Percentiles rank a stretch among this genome's conserved stretches.
Evolutionary conservation across 2,329 filamentous ascomycete species (phyloP).

Genomic region (Exutisphaerella laricina): DNA sequence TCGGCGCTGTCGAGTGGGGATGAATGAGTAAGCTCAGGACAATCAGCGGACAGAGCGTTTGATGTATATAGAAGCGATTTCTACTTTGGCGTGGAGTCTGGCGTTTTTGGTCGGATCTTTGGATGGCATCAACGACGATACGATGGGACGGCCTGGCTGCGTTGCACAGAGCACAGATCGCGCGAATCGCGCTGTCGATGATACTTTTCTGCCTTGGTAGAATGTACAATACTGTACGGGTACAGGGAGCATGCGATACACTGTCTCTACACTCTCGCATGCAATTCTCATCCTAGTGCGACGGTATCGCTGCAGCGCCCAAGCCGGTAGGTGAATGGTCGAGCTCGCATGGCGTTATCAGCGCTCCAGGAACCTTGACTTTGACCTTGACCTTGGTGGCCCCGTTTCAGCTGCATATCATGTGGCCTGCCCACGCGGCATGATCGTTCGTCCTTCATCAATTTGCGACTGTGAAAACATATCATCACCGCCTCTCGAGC

Average conservation of each 20-base stretch:
- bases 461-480: no score
- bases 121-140: not conserved
- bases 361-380: no score
- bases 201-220: not conserved
- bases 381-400: constrained; percentile 14
- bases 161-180: not conserved
- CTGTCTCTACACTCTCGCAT: not conserved
- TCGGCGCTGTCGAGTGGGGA: constrained; percentile 1
- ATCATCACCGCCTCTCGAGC: no score
- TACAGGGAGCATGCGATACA: not conserved
- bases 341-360: not conserved
- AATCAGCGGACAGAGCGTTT: not conserved
- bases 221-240: not conserved
- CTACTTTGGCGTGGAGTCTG: no score
- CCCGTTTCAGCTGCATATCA: constrained; percentile 1
- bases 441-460: no score
- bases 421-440: constrained; percentile 5
- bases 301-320: not conserved
- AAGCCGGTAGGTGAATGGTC: not conserved
- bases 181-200: not conserved
- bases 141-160: not conserved
- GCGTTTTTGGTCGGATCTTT: not conserved
- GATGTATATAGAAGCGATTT: not conserved
- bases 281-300: not conserved
- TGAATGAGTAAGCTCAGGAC: no score